These are phyloP conservation scores for Circinella umbellata DNA, from an alignment of 371 early-diverging fungal genomes.

Conservation along the genomic window DNA sequence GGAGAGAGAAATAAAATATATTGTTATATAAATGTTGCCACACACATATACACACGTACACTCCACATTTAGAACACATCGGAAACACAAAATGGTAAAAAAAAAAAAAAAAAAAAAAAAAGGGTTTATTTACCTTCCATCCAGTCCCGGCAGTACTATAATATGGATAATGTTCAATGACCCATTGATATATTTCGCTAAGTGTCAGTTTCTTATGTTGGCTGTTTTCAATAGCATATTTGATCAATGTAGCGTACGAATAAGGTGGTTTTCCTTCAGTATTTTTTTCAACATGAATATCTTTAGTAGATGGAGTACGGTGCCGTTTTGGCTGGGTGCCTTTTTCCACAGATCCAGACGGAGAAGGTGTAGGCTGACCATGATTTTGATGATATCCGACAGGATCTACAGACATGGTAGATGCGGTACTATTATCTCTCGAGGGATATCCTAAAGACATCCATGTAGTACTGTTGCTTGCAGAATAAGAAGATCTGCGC, in stretches of 20 bases:
- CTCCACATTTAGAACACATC: background rate
- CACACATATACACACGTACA: background rate
- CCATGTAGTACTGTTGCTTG: background rate
- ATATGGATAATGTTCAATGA: constrained; percentile 76
- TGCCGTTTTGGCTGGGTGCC: constrained; percentile 14
- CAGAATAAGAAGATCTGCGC: constrained; percentile 15
- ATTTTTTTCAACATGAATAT: constrained; percentile 37
- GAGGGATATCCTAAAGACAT: constrained; percentile 2
- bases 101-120: background rate
- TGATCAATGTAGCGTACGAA: constrained; percentile 90
- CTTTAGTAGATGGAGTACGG: constrained; percentile 26
- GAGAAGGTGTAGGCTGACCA: constrained; percentile 27
- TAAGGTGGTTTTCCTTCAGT: constrained; percentile 73
- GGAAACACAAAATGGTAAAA: background rate
- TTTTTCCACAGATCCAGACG: constrained; percentile 20
- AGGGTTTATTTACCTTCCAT: constrained; percentile 68
- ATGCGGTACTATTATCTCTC: background rate
- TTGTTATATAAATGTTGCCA: background rate
- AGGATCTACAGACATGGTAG: constrained; percentile 4
- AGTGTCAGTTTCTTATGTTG: constrained; percentile 79
- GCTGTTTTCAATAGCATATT: constrained; percentile 80
- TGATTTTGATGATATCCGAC: constrained; percentile 19
- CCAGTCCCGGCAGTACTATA: constrained; percentile 75
- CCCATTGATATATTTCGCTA: constrained; percentile 89
- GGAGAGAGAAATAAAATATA: no score